These are phyloP conservation scores for Glomus cerebriforme DNA, from an alignment of 192 early-diverging fungal genomes.

Conservation along the genomic window DNA sequence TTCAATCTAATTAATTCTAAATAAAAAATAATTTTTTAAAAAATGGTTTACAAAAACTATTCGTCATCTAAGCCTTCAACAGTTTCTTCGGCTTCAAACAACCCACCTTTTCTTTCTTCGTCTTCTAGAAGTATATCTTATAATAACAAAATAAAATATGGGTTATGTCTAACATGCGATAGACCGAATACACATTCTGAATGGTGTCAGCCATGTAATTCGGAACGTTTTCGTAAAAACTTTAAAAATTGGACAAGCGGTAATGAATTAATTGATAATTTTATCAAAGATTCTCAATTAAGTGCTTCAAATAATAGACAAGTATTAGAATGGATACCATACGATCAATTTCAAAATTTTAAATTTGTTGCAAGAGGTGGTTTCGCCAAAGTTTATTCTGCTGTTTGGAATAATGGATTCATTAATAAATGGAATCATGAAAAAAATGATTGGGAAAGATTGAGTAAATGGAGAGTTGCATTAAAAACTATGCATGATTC, in stretches of 20 bases:
- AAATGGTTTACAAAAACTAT: no score
- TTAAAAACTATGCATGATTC: neutral
- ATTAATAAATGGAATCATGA: neutral
- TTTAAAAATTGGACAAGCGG: conserved; percentile 22
- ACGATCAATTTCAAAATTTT: neutral
- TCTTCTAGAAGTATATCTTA: neutral
- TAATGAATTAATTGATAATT: conserved; percentile 6
- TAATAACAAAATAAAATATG: neutral
- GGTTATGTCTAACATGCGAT: neutral
- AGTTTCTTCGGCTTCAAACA: no score
- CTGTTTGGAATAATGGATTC: conserved; percentile 5
- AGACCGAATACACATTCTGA: neutral
- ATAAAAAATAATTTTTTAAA: no score
- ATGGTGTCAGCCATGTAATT: conserved; percentile 21
- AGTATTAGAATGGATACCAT: conserved; percentile 25
- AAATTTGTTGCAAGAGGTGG: conserved; percentile 25
- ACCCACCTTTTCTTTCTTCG: neutral
- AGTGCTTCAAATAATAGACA: conserved; percentile 4
- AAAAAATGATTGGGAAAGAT: neutral
- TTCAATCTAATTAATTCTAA: no score
- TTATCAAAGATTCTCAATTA: conserved; percentile 12
- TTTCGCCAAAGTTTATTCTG: conserved; percentile 18
- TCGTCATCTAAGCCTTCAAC: neutral
- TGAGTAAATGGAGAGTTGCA: neutral
- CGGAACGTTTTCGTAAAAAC: neutral